A percentile compares a stretch with the other conserved stretches of the same genome.
Conservation (phyloP, 257 asterid genomes). For the Solanum chmielewskii region DNA sequence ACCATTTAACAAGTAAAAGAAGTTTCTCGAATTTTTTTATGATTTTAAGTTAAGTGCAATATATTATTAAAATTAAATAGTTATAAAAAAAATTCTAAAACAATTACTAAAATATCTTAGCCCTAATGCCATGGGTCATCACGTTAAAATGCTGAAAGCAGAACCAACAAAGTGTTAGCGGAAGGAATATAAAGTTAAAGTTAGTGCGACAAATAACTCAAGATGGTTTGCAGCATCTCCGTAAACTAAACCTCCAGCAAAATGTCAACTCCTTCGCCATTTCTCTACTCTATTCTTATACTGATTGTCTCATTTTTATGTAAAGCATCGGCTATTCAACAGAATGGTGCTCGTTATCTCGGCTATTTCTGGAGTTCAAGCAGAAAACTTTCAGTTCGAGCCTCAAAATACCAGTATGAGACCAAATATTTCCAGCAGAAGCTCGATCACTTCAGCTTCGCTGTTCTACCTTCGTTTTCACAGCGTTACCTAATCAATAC, state of each 20-base stretch:
- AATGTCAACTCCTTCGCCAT: slow-evolving; percentile 28
- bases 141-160: not conserved
- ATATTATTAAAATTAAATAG: too few relatives aligned
- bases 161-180: not conserved
- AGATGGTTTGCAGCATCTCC: not conserved
- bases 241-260: not conserved
- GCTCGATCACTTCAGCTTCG: slow-evolving; percentile 88
- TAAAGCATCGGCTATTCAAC: slow-evolving; percentile 5
- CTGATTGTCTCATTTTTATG: slow-evolving; percentile 6
- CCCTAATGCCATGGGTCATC: not conserved
- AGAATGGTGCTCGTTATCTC: slow-evolving; percentile 24
- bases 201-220: not conserved
- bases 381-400: not conserved
- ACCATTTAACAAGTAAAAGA: too few relatives aligned
- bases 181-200: not conserved
- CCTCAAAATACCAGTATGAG: slow-evolving; percentile 46
- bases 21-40: too few relatives aligned
- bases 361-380: slow-evolving; percentile 18
- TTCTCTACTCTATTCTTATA: slow-evolving; percentile 13
- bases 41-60: not conserved
- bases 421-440: slow-evolving; percentile 60
- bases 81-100: too few relatives aligned
- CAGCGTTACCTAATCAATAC: slow-evolving; percentile 77
- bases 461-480: slow-evolving; percentile 42
- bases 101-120: too few relatives aligned